Percentiles rank a stretch among this genome's conserved stretches.
These are phyloP conservation scores for Phanerodontia chrysosporium DNA, from an alignment of 768 basidiomycete species.

Conservation along the genomic window DNA sequence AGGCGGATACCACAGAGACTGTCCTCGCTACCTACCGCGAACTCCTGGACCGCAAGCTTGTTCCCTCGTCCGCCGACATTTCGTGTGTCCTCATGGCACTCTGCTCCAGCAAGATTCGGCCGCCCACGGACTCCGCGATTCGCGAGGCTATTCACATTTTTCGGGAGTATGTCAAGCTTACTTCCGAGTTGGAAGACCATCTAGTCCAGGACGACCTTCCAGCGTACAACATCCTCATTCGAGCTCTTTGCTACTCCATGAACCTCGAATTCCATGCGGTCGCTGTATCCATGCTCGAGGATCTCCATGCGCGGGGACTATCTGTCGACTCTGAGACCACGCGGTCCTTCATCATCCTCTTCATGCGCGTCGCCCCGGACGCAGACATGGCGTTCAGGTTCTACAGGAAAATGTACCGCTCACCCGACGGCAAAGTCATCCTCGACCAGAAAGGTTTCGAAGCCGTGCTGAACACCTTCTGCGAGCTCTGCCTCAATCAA, in stretches of 20 bases:
- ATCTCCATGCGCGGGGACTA: slow-evolving; percentile 65
- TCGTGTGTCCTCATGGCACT: slow-evolving; percentile 52
- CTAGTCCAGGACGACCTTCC: slow-evolving; percentile 15
- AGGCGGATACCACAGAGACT: slow-evolving; percentile 16
- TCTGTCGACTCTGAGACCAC: too few relatives aligned
- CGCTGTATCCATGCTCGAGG: slow-evolving; percentile 50
- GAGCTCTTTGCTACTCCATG: slow-evolving; percentile 33
- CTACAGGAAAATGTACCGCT: slow-evolving; percentile 44
- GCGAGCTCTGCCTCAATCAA: slow-evolving; percentile 32
- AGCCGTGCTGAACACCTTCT: slow-evolving; percentile 61
- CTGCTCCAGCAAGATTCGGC: slow-evolving; percentile 34
- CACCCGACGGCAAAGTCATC: slow-evolving; percentile 17
- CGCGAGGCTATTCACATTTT: slow-evolving; percentile 55
- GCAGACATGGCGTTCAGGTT: slow-evolving; percentile 58
- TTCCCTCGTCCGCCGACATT: slow-evolving; percentile 46
- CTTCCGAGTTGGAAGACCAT: neutral
- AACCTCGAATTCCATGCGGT: slow-evolving; percentile 44
- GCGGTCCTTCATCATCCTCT: slow-evolving; percentile 48
- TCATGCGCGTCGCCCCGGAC: slow-evolving; percentile 57
- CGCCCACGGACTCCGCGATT: slow-evolving; percentile 38
- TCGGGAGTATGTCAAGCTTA: slow-evolving; percentile 36
- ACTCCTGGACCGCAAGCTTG: slow-evolving; percentile 38
- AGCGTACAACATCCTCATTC: slow-evolving; percentile 45
- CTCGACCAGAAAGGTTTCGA: slow-evolving; percentile 59
- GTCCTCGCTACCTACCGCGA: slow-evolving; percentile 46